Percentiles rank a stretch among this genome's conserved stretches.
phyloP scores from a whole-genome alignment of 1,284 basidiomycete genomes.

The Athelia psychrophila region DNA sequence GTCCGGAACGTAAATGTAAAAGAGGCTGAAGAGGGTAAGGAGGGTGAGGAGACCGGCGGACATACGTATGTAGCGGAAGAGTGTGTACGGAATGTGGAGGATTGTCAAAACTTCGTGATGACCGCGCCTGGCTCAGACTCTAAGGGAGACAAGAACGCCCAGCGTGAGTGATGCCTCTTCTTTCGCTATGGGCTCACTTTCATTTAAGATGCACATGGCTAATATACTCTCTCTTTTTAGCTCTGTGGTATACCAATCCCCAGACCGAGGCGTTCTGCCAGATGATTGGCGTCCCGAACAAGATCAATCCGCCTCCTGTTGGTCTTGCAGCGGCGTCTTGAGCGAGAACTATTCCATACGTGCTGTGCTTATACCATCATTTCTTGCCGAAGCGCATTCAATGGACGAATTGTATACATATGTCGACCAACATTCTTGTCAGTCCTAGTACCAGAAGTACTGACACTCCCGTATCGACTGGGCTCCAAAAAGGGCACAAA shows the following conservation, averaged over 20 bases:
- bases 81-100: conserved; percentile 35
- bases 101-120: conserved; percentile 69
- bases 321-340: too few relatives aligned
- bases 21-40: conserved; percentile 16
- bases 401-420: too few relatives aligned
- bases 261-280: conserved; percentile 88
- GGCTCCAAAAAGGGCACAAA: neutral
- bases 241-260: conserved; percentile 82
- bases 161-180: conserved; percentile 44
- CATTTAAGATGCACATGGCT: too few relatives aligned
- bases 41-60: conserved; percentile 8
- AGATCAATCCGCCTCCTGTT: conserved; percentile 53
- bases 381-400: too few relatives aligned
- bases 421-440: too few relatives aligned
- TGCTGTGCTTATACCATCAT: too few relatives aligned
- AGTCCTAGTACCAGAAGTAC: too few relatives aligned
- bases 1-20: conserved; percentile 33
- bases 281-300: conserved; percentile 80
- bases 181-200: neutral
- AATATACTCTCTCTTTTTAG: conserved; percentile 32
- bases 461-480: too few relatives aligned
- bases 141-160: conserved; percentile 35
- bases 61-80: too few relatives aligned
- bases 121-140: conserved; percentile 68
- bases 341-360: too few relatives aligned